Conservation (phyloP, 331 rosid species). For the Erythrophleum ivorense region DNA sequence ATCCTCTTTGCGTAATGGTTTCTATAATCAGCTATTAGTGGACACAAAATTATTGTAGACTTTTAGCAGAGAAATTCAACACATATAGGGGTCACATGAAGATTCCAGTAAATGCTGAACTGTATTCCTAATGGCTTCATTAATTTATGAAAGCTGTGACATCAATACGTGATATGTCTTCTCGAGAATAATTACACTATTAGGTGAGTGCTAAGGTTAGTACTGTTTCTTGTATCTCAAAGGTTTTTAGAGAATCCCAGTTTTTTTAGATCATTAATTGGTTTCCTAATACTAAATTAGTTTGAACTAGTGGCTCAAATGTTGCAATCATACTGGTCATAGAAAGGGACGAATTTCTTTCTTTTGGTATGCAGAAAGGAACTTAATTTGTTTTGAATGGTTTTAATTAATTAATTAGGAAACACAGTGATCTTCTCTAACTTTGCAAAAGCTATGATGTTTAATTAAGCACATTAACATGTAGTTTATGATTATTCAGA, state of each 20-base stretch:
- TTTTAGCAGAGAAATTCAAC: not conserved
- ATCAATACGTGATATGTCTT: not conserved
- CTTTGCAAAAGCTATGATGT: not conserved
- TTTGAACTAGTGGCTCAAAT: not conserved
- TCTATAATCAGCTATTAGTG: not conserved
- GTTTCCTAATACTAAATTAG: not conserved
- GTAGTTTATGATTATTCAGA: not conserved
- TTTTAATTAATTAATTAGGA: not conserved
- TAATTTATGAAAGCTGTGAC: constrained; percentile 6
- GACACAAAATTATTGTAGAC: not conserved
- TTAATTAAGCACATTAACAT: not conserved
- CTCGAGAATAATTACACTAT: not conserved
- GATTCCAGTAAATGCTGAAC: constrained; percentile 29
- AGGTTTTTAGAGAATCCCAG: not conserved
- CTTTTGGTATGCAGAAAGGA: not conserved
- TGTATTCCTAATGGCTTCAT: constrained; percentile 15
- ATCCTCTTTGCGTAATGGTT: not conserved
- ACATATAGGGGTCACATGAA: constrained; percentile 16
- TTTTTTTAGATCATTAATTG: not conserved
- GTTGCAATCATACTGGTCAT: not conserved
- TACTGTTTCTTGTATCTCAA: not conserved
- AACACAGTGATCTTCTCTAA: not conserved
- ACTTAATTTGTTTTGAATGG: not conserved
- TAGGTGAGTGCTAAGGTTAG: not conserved
- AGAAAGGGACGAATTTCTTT: not conserved